Conservation (phyloP, 2,329 filamentous ascomycete genomes). For the Arthroderma sp. region DNA sequence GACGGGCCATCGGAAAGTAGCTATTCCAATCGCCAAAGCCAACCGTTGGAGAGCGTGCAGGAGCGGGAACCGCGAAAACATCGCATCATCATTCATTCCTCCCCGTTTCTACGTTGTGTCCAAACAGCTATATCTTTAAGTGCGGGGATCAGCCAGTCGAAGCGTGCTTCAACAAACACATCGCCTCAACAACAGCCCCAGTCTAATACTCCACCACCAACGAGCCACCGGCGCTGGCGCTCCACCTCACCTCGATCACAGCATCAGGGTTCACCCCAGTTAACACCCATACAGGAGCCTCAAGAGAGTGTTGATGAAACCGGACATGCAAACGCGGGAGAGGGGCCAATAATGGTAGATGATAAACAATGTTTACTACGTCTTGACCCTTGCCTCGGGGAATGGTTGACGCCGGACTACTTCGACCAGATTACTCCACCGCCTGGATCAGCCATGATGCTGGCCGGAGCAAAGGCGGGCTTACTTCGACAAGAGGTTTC, state of each 20-base stretch:
- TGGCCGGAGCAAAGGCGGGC: constrained; percentile 77
- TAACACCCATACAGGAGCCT: background rate
- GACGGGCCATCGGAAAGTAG: background rate
- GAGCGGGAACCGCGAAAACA: constrained; percentile 39
- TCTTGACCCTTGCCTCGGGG: constrained; percentile 83
- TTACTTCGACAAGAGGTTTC: constrained; percentile 63
- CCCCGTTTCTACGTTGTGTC: constrained; percentile 85
- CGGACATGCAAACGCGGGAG: background rate
- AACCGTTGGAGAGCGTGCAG: constrained; percentile 4
- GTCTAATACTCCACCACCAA: background rate
- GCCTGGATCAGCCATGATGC: constrained; percentile 73
- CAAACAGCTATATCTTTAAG: constrained; percentile 84
- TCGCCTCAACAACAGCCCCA: background rate
- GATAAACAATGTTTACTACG: constrained; percentile 41
- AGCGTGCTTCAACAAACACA: background rate
- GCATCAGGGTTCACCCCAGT: constrained; percentile 13
- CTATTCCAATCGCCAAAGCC: background rate
- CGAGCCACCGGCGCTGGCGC: constrained; percentile 19
- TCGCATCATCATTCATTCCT: constrained; percentile 77
- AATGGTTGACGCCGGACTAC: constrained; percentile 90
- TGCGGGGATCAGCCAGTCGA: constrained; percentile 56
- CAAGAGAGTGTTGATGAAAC: background rate
- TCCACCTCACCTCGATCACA: constrained; percentile 17
- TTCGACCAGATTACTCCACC: constrained; percentile 87
- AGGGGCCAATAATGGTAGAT: background rate